Conservation (phyloP, 1,284 basidiomycete genomes). For the Ganoderma lucidum region DNA sequence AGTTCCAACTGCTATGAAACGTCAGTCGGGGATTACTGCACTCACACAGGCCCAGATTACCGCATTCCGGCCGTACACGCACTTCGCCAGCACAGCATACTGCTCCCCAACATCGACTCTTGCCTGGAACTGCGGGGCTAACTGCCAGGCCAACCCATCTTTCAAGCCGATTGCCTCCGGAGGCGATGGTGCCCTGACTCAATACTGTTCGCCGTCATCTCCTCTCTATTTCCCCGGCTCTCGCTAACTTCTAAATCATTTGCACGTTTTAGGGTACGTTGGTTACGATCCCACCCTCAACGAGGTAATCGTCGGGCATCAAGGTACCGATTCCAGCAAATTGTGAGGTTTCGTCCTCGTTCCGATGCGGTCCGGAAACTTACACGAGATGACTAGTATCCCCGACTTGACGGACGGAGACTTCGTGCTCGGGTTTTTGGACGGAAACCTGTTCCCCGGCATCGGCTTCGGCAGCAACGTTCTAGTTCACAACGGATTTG, state of each 20-base stretch:
- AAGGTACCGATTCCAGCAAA: slow-evolving; percentile 54
- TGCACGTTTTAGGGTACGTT: slow-evolving; percentile 47
- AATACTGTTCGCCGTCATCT: slow-evolving; percentile 52
- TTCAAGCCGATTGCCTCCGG: slow-evolving; percentile 69
- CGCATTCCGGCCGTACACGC: slow-evolving; percentile 49
- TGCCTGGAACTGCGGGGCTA: slow-evolving; percentile 47
- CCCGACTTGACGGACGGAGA: slow-evolving; percentile 47
- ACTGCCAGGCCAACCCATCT: slow-evolving; percentile 54
- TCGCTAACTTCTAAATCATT: background rate
- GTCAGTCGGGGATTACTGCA: background rate
- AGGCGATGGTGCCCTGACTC: slow-evolving; percentile 59
- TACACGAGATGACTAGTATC: slow-evolving; percentile 42
- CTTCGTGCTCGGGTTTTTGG: slow-evolving; percentile 38
- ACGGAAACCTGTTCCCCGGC: slow-evolving; percentile 61
- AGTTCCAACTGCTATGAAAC: background rate
- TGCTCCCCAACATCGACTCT: slow-evolving; percentile 43
- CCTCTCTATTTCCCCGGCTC: background rate
- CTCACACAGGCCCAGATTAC: slow-evolving; percentile 37
- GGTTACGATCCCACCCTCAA: slow-evolving; percentile 52
- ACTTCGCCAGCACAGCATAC: slow-evolving; percentile 47
- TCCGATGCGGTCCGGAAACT: background rate
- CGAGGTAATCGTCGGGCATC: slow-evolving; percentile 57
- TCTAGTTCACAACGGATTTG: slow-evolving; percentile 66
- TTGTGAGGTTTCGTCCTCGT: slow-evolving; percentile 47
- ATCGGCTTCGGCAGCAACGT: slow-evolving; percentile 55